Evolutionary conservation across 495 filamentous ascomycete genomes (phyloP), one percentile per base, ranked within the genome.

Genomic region (Choiromyces venosus): DNA sequence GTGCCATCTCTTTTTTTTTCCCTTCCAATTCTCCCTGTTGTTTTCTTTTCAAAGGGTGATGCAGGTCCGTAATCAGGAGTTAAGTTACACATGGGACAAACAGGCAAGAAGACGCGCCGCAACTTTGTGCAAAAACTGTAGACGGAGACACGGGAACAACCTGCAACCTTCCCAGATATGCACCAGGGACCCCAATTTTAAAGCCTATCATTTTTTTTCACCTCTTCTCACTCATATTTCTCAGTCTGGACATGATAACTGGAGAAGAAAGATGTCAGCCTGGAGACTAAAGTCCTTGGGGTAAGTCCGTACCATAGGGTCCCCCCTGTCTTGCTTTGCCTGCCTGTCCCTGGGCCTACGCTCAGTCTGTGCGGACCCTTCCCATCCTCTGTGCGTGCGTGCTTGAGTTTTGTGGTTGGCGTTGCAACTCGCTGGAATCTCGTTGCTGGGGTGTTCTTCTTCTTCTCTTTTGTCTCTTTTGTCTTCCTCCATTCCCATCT

Each of bases 331-430:
- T 77, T 64, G 66, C 61, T 65, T 40, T 68, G 61, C 66, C 52
- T 75, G 71, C 40, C 69, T 71, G 69, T 75, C 66, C 74, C 74
- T 75, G 73, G 69, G 74, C 66, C 73, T 33, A 40, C 66, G 61
- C 67, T 66, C 69, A 77, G 75, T 76, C 74, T 74, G 74, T 75
- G 73, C 73, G 68, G 42, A 73, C 66, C 65, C 73, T 69, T 66
- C 70, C 52, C 25, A 74, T 40, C 70, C 76, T 76, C 73, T 76
- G 73, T 71, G 65, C 69, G 73, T 76, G 68, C 64, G 69, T 67
- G 38, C 69, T 67, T 76, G 25, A 29, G 18, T 61, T 56, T 61
- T 33, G 25, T 61, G 52, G 52, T 61, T 61, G 52, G 52, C 52
- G 52, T 61, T 33, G 52, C 25, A 33, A 61, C 52, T 61, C 25